Base-by-base conservation (phyloP, 2,329 filamentous ascomycete species). In the Penicillium sp. region DNA sequence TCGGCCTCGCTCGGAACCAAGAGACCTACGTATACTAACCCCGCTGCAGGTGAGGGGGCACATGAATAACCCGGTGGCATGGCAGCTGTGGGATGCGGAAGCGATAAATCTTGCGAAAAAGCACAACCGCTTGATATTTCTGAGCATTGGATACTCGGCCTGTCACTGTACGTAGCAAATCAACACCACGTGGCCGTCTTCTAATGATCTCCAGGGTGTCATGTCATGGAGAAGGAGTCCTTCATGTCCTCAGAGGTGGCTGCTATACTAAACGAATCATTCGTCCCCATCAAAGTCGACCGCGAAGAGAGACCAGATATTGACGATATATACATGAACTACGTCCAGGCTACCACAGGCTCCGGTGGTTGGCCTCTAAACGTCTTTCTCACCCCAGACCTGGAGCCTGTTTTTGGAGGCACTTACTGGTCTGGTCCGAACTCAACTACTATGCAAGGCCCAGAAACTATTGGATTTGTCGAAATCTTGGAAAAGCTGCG, bases 281-380 rank as follows among this genome's bases (percentile, higher is more conserved):
- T 98, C 73, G 86, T 99, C 45, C 93, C 95, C 4, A 87, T 98
- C 72, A 90, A 97, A 67, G 85, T 98, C 68, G 95, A 99, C 75
- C 86, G 93, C 58, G 95, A 99, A 75, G 91, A 96, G 75, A 87
- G 93, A 26, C 93, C 93, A 9, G 93, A 98, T 70, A 86, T 98
- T 62, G 95, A 99, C 70, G 87, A 90, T 60, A 93, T 98, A 63
- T 98, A 98, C 74, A 97, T 97, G 91, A 96, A 96, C 78, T 99
- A 96, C 74, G 89, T 96, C 41, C 92, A 97, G 73, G 93, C 93
- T 1, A 93, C 95, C 11, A 96, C 90, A 57, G 92, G 90, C 21
- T 88, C 86, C 1, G 93, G 92, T 10, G 95, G 95, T 39, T 98
- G 95, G 93, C 95, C 95, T 1, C 78, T 98, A 59, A 98, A 97